Conservation (phyloP, 805 yeast species). For the Candida glaebosa region DNA sequence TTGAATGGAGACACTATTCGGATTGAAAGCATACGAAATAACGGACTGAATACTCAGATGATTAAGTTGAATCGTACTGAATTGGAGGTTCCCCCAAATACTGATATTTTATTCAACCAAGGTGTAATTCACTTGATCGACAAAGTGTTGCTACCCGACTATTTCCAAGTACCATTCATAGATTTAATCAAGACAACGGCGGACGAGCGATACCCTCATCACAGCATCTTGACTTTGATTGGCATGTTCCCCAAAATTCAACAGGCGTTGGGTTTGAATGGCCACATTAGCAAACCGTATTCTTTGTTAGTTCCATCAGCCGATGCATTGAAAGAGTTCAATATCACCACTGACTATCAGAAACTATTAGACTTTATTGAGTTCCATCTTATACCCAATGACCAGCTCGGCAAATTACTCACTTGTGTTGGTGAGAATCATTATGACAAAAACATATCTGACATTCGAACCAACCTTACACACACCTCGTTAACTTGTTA, state of each 20-base stretch:
- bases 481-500: slow-evolving; percentile 38
- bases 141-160: slow-evolving; percentile 53
- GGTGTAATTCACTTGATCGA: slow-evolving; percentile 80
- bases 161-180: slow-evolving; percentile 47
- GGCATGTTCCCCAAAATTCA: slow-evolving; percentile 39
- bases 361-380: slow-evolving; percentile 53
- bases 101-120: slow-evolving; percentile 72
- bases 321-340: slow-evolving; percentile 50
- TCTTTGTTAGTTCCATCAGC: slow-evolving; percentile 75
- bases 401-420: slow-evolving; percentile 44
- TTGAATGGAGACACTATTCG: slow-evolving; percentile 27
- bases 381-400: slow-evolving; percentile 66
- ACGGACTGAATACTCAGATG: slow-evolving; percentile 18
- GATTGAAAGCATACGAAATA: slow-evolving; percentile 17
- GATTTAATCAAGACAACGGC: slow-evolving; percentile 59
- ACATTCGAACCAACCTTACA: slow-evolving; percentile 43
- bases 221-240: slow-evolving; percentile 45
- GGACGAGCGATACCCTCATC: slow-evolving; percentile 23
- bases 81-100: slow-evolving; percentile 37
- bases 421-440: slow-evolving; percentile 37
- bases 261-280: slow-evolving; percentile 36
- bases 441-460: slow-evolving; percentile 13
- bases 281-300: slow-evolving; percentile 18
- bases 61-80: slow-evolving; percentile 28
- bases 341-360: slow-evolving; percentile 41